These are phyloP conservation scores for Penicillium brevicompactum DNA, from an alignment of 2,329 filamentous ascomycete species.

Conservation along the genomic window DNA sequence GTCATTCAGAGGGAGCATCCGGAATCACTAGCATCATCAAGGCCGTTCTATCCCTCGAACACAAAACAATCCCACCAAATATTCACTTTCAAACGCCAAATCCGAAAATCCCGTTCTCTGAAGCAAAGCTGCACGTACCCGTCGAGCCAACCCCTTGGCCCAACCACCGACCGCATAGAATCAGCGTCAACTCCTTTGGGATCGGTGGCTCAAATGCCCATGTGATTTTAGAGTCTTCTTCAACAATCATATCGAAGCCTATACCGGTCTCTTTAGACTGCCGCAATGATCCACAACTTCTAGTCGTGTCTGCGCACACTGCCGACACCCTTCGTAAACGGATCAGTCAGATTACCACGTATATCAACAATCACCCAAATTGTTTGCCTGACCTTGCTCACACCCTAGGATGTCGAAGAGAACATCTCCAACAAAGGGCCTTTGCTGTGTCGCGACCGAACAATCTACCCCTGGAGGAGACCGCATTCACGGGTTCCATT, in stretches of 20 bases:
- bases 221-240: conserved; percentile 18
- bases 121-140: conserved; percentile 19
- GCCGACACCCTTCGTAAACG: conserved; percentile 13
- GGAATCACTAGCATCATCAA: conserved; percentile 32
- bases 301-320: conserved; percentile 21
- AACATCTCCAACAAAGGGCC: conserved; percentile 15
- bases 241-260: not conserved
- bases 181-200: conserved; percentile 39
- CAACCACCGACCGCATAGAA: conserved; percentile 19
- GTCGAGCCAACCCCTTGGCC: conserved; percentile 29
- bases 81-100: conserved; percentile 33
- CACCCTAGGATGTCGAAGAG: conserved; percentile 16
- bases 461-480: not conserved
- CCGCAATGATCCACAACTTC: conserved; percentile 1
- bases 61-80: conserved; percentile 27
- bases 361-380: conserved; percentile 4
- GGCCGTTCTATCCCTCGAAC: conserved; percentile 25
- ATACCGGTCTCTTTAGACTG: not conserved
- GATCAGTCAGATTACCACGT: conserved; percentile 4
- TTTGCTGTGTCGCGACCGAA: conserved; percentile 9
- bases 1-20: conserved; percentile 30
- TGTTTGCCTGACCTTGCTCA: conserved; percentile 14
- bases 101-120: conserved; percentile 25
- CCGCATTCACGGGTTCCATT: not conserved
- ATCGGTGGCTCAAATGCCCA: conserved; percentile 31